Percentiles rank a stretch among this genome's conserved stretches.
phyloP scores from a whole-genome alignment of 345 rosid genomes.

The Ricinus communis region DNA sequence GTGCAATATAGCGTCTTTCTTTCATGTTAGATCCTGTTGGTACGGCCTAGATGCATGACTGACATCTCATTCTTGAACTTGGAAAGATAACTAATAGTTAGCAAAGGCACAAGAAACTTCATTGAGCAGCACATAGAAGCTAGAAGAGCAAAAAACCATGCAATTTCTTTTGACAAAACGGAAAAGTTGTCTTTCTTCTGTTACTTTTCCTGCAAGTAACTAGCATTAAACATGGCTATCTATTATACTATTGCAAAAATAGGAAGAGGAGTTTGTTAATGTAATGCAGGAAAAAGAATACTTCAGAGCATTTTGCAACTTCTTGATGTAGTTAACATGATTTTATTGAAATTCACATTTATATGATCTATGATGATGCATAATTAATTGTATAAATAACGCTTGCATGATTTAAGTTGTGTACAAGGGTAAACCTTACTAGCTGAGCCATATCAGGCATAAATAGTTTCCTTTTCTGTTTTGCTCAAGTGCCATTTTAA shows the following conservation, averaged over 20 bases:
- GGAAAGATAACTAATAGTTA: neutral
- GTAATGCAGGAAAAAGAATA: neutral
- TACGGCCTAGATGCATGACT: neutral
- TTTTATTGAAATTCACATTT: neutral
- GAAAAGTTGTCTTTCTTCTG: neutral
- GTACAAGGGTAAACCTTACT: neutral
- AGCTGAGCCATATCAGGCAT: too few relatives aligned
- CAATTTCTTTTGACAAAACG: neutral
- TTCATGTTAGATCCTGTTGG: neutral
- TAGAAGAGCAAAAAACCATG: neutral
- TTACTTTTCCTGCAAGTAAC: neutral
- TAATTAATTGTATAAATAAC: neutral
- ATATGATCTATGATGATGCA: neutral
- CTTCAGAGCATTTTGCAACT: neutral
- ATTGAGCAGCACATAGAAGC: neutral
- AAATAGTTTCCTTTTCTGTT: too few relatives aligned
- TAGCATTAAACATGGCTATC: neutral
- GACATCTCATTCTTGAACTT: neutral
- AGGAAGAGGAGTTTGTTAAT: slow-evolving; percentile 3
- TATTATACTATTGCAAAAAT: neutral
- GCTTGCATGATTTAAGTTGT: neutral
- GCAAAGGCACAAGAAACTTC: neutral
- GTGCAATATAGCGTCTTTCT: neutral
- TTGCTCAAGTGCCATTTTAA: neutral
- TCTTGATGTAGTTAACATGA: neutral